Conservation (phyloP, 2,329 filamentous ascomycete genomes). For the Apiospora marii region DNA sequence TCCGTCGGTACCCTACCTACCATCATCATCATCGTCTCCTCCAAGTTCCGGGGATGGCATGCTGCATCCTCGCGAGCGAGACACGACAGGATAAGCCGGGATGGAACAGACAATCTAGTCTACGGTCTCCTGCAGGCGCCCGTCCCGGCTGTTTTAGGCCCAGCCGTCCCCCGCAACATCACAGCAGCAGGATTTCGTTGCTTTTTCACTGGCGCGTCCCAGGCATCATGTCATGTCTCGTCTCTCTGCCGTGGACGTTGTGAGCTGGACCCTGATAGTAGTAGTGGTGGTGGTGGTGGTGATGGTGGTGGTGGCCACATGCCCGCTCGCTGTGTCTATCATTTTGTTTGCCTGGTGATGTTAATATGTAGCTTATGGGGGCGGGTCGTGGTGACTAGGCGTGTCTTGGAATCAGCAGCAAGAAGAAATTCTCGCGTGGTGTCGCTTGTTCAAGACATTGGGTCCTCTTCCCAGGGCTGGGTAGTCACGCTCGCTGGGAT, state of each 20-base stretch:
- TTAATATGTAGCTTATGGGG: background rate
- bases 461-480: background rate
- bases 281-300: background rate
- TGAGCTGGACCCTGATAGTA: background rate
- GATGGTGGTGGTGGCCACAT: background rate
- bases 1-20: background rate
- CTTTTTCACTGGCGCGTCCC: background rate
- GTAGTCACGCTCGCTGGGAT: background rate
- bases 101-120: background rate
- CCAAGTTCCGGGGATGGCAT: slow-evolving; percentile 11
- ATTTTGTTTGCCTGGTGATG: background rate
- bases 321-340: background rate
- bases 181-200: background rate
- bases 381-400: background rate
- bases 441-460: slow-evolving; percentile 11
- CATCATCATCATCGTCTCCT: background rate
- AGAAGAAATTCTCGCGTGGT: slow-evolving; percentile 20
- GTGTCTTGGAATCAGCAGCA: background rate
- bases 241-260: background rate
- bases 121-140: slow-evolving; percentile 3
- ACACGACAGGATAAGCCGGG: background rate
- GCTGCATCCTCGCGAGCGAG: slow-evolving; percentile 14
- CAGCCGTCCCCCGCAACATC: slow-evolving; percentile 9
- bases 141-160: slow-evolving; percentile 11
- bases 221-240: background rate